Base-by-base conservation (phyloP, 1,284 basidiomycete species). In the Vanrija humicola region DNA sequence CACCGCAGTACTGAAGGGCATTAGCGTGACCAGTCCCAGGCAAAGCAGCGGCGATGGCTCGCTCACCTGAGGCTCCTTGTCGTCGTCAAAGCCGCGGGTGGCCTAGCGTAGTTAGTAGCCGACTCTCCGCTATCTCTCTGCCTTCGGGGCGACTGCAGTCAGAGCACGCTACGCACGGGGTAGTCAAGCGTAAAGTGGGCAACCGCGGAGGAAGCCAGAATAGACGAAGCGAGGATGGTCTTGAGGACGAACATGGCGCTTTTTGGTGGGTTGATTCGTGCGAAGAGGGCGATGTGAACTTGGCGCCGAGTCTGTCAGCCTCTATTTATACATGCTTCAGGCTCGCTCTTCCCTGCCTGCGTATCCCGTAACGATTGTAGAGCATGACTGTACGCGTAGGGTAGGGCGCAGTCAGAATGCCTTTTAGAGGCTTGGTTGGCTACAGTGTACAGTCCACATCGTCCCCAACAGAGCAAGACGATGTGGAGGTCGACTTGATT, bases 101-200 rank as follows among this genome's bases (percentile, higher is more conserved):
- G 77, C 61, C 67, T 71, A 38, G 34, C 34, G 14, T 5, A 14
- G 12, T 34, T 34, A 34, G 34, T 34, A 34, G 14, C 34, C 34
- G 34, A 34, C 14, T 15, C 9, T 14, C 21, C 14, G 34, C 12
- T 34, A 14, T 34, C 34, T 34, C 34, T 14, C 34, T 34, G 9
- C 34, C 12, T 29, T 34, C 1, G 2, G 12, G 34, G 14, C 34
- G 14, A 18, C 46, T 12, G 46, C 25, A 23, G 23, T 29, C 48
- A 34, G 6, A 12, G 12, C 29, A 14, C 6, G 26, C 15, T 5
- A 60, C 66, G 40, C 46, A 69, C 65, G 12, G 87, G 87, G 70
- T 80, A 88, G 67, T 83, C 80, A 40, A 88, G 77, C 56, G 85
- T 82, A 77, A 87, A 88, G 72, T 88, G 87, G 7, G 85, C 86